Conservation (phyloP, 1,284 basidiomycete genomes). For the Gymnopus androsaceus region DNA sequence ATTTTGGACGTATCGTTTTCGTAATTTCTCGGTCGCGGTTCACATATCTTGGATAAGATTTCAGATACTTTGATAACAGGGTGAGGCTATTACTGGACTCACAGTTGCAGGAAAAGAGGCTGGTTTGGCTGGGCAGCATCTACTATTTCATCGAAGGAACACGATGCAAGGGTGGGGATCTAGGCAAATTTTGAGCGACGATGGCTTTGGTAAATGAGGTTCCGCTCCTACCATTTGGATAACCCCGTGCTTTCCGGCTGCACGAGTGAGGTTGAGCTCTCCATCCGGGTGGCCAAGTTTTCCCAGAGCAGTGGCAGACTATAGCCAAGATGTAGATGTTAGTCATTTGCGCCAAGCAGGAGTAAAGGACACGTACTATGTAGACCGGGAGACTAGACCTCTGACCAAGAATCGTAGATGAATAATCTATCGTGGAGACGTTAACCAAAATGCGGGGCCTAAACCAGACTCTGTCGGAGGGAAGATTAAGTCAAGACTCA, state of each 20-base stretch:
- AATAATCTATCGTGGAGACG: slow-evolving; percentile 82
- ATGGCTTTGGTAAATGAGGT: not conserved
- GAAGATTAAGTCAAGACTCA: not conserved
- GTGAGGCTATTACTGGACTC: slow-evolving; percentile 23
- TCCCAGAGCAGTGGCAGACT: slow-evolving; percentile 79
- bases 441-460: slow-evolving; percentile 85
- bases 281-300: slow-evolving; percentile 95
- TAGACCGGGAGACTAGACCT: slow-evolving; percentile 81
- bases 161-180: slow-evolving; percentile 89
- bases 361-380: slow-evolving; percentile 44
- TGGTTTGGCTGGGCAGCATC: slow-evolving; percentile 77
- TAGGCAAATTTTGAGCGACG: slow-evolving; percentile 29
- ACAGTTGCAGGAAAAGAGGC: slow-evolving; percentile 80
- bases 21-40: slow-evolving; percentile 84
- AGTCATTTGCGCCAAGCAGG: not conserved
- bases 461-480: slow-evolving; percentile 81
- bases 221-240: slow-evolving; percentile 81
- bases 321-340: not conserved
- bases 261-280: slow-evolving; percentile 84
- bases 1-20: slow-evolving; percentile 78
- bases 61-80: not conserved
- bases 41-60: slow-evolving; percentile 60
- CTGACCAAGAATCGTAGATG: slow-evolving; percentile 77
- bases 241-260: slow-evolving; percentile 75
- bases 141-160: slow-evolving; percentile 89